Evolutionary conservation across 306 rosid species (phyloP).

Genomic region (Trifolium pratense): DNA sequence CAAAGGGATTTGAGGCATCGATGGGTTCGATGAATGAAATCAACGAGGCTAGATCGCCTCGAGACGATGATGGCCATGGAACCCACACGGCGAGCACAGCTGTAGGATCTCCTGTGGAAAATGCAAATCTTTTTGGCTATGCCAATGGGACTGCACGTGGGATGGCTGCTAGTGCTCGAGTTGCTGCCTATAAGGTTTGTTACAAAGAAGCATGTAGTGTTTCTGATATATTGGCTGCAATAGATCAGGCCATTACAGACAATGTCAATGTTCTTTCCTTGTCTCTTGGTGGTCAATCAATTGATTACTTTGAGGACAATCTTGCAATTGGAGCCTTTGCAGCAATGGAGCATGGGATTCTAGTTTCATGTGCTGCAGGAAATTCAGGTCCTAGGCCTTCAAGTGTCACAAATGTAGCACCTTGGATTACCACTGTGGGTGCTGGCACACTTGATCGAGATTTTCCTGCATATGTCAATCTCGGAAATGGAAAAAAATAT

Average conservation of each 20-base stretch:
- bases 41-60: slow-evolving; percentile 58
- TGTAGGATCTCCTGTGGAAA: slow-evolving; percentile 62
- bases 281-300: slow-evolving; percentile 69
- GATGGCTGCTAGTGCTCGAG: slow-evolving; percentile 71
- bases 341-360: slow-evolving; percentile 82
- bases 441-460: slow-evolving; percentile 94
- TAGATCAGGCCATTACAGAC: slow-evolving; percentile 76
- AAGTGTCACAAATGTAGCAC: slow-evolving; percentile 67
- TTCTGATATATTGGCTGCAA: slow-evolving; percentile 70
- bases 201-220: slow-evolving; percentile 59
- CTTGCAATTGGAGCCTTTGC: slow-evolving; percentile 74
- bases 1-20: slow-evolving; percentile 54
- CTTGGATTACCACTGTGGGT: slow-evolving; percentile 90
- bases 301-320: slow-evolving; percentile 56
- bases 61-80: slow-evolving; percentile 85
- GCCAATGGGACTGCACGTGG: slow-evolving; percentile 84
- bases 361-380: slow-evolving; percentile 75
- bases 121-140: slow-evolving; percentile 61
- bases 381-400: slow-evolving; percentile 61
- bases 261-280: slow-evolving; percentile 69
- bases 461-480: slow-evolving; percentile 64
- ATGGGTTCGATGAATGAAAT: slow-evolving; percentile 52
- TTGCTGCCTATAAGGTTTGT: slow-evolving; percentile 80
- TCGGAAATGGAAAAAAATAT: slow-evolving; percentile 70
- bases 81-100: slow-evolving; percentile 82